Conservation (phyloP, 768 basidiomycete species). For the Polyporus arcularius region DNA sequence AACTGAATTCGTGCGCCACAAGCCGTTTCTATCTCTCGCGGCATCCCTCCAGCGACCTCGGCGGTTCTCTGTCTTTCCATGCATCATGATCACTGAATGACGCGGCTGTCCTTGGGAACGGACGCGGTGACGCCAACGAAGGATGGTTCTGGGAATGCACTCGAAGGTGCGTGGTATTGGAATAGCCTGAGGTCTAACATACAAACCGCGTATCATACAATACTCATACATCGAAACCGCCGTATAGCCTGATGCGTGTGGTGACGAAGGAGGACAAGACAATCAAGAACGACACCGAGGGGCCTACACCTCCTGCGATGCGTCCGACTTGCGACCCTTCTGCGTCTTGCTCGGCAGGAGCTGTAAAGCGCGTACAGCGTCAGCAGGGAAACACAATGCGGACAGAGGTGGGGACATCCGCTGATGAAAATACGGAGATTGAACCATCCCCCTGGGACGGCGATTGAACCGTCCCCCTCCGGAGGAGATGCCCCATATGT, state of each 20-base stretch:
- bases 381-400: conserved; percentile 4
- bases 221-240: conserved; percentile 19
- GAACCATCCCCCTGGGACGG: too few species aligned
- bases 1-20: not conserved
- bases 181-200: not conserved
- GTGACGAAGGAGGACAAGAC: not conserved
- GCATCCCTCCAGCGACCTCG: too few species aligned
- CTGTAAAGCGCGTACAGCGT: too few species aligned
- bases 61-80: too few species aligned
- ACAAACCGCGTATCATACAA: not conserved
- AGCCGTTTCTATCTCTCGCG: not conserved
- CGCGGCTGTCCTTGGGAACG: too few species aligned
- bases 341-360: conserved; percentile 49
- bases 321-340: conserved; percentile 48
- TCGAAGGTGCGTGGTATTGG: too few species aligned
- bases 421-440: too few species aligned
- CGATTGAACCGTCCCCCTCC: too few species aligned
- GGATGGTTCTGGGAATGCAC: too few species aligned
- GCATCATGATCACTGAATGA: too few species aligned
- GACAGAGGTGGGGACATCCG: not conserved
- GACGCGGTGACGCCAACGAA: too few species aligned
- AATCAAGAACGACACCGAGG: not conserved
- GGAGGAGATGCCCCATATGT: too few species aligned
- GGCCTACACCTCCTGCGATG: conserved; percentile 13
- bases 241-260: not conserved